These are phyloP conservation scores for Ogataea paraovalis DNA, from an alignment of 805 yeast species.

Conservation along the genomic window DNA sequence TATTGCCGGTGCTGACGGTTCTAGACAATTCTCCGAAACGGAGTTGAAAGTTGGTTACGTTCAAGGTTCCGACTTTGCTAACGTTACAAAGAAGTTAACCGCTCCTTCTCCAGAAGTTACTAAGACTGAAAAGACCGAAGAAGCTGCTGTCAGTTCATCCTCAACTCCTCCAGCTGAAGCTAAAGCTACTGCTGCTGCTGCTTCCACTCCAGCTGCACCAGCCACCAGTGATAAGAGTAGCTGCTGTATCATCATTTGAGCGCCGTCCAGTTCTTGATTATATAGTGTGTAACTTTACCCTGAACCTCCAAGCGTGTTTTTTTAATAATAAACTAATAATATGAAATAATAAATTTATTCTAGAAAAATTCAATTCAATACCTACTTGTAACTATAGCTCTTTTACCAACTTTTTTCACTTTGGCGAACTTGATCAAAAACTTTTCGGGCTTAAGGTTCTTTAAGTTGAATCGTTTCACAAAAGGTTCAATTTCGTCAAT, in stretches of 20 bases:
- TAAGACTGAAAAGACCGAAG: slow-evolving; percentile 6
- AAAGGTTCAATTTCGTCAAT: slow-evolving; percentile 62
- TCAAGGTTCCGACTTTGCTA: slow-evolving; percentile 66
- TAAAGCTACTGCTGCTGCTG: slow-evolving; percentile 4
- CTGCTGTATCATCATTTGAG: slow-evolving; percentile 33
- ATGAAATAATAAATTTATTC: too few species aligned
- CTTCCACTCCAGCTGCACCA: slow-evolving; percentile 8
- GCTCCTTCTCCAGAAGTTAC: slow-evolving; percentile 7
- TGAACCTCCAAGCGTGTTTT: too few species aligned
- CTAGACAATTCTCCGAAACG: slow-evolving; percentile 58
- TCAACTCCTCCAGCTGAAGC: slow-evolving; percentile 8
- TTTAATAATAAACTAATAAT: too few species aligned
- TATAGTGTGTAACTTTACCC: background rate
- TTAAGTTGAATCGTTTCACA: slow-evolving; percentile 53
- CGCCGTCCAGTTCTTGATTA: background rate
- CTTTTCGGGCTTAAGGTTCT: slow-evolving; percentile 50
- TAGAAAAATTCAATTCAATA: too few species aligned
- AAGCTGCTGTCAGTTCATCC: slow-evolving; percentile 7
- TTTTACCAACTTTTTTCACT: slow-evolving; percentile 44
- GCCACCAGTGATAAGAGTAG: slow-evolving; percentile 21
- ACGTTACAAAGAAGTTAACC: slow-evolving; percentile 34
- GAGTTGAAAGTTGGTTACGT: slow-evolving; percentile 60
- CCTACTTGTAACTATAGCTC: slow-evolving; percentile 18
- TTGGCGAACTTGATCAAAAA: slow-evolving; percentile 62
- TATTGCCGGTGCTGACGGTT: slow-evolving; percentile 72